A percentile compares a stretch with the other conserved stretches of the same genome.
phyloP scores from a whole-genome alignment of 495 filamentous ascomycete species.

The Penicillium goetzii region DNA sequence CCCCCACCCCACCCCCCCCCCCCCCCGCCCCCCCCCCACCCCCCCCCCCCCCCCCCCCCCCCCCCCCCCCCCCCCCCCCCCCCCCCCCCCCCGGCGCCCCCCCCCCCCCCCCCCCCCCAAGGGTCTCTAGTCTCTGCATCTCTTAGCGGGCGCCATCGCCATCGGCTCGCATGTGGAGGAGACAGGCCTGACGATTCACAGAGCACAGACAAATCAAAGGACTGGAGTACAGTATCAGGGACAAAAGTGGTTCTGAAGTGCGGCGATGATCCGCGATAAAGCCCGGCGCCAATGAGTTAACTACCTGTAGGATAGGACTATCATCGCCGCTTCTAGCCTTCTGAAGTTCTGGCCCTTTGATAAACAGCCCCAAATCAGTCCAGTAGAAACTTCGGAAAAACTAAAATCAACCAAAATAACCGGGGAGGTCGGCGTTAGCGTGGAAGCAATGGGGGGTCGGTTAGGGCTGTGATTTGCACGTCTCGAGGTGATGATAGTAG shows the following conservation, averaged over 20 bases:
- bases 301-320: neutral
- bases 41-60: too few species aligned
- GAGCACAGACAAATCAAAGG: conserved; percentile 2
- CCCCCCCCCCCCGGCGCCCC: too few species aligned
- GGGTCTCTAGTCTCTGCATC: neutral
- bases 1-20: too few species aligned
- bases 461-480: conserved; percentile 2
- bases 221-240: neutral
- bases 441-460: neutral
- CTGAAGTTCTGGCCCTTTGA: neutral
- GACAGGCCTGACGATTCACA: neutral
- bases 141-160: neutral
- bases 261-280: conserved; percentile 1
- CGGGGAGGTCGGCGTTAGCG: neutral
- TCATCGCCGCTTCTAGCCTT: neutral
- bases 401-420: neutral
- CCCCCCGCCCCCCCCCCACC: too few species aligned
- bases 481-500: neutral
- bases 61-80: too few species aligned
- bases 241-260: neutral
- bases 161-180: neutral
- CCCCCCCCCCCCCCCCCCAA: too few species aligned
- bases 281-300: neutral
- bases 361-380: neutral
- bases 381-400: neutral